Evolutionary conservation across 768 basidiomycete genomes (phyloP).

Genomic region (Sistotremastrum suecicum): DNA sequence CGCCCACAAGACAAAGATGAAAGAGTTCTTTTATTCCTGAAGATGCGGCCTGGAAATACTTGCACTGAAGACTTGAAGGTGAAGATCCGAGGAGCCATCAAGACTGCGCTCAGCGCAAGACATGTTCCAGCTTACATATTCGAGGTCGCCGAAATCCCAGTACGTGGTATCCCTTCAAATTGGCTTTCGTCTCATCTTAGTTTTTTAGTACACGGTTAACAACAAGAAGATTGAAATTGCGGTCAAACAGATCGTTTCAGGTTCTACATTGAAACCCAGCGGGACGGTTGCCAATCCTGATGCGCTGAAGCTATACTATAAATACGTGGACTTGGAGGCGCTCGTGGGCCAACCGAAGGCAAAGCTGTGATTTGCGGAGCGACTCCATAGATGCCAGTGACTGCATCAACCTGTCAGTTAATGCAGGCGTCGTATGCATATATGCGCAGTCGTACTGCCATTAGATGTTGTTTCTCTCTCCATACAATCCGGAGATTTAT

Average conservation of each 20-base stretch:
- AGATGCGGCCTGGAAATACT: conserved; percentile 36
- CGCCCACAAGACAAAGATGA: conserved; percentile 51
- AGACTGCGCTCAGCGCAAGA: conserved; percentile 45
- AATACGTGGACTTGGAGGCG: conserved; percentile 38
- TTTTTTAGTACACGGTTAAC: conserved; percentile 52
- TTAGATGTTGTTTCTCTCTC: too few species aligned
- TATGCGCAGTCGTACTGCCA: too few species aligned
- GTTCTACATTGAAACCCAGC: conserved; percentile 46
- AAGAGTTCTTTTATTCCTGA: conserved; percentile 62
- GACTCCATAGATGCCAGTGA: too few species aligned
- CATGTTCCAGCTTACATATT: conserved; percentile 66
- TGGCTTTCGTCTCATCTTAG: neutral
- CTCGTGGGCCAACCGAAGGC: conserved; percentile 3
- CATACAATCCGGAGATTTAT: too few species aligned
- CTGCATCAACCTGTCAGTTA: too few species aligned
- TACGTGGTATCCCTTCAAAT: conserved; percentile 20
- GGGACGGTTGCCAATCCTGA: conserved; percentile 67
- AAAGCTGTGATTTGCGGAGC: neutral
- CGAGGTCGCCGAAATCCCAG: conserved; percentile 52
- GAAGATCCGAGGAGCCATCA: conserved; percentile 42
- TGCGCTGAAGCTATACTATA: conserved; percentile 48
- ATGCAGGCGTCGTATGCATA: too few species aligned
- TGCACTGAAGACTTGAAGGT: conserved; percentile 30
- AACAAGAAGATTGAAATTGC: conserved; percentile 72
- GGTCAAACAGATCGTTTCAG: conserved; percentile 67